Evolutionary conservation across 2,329 filamentous ascomycete genomes (phyloP), one percentile per base, ranked within the genome.

Genomic region (Paraphaeosphaeria sporulosa): DNA sequence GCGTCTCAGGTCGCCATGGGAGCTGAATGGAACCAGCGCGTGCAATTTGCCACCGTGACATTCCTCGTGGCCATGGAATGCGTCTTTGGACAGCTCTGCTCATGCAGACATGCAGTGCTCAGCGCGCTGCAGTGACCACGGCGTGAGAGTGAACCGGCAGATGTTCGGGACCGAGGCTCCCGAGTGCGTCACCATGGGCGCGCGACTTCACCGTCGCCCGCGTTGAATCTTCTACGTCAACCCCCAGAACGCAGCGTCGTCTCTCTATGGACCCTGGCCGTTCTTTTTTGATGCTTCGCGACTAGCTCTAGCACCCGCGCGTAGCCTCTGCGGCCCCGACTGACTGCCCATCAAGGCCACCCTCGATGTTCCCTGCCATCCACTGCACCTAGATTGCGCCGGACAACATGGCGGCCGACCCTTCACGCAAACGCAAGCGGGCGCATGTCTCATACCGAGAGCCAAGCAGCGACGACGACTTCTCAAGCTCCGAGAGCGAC

Each of bases 371-470:
- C 25, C 25, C 23, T 17, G 36, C n/a, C 19, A 17, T 38, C 21
- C 47, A 53, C 21, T 38, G 47, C 55, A 51, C 40, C 51, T 55
- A 46, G 42, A 46, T 23, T 44, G 51, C 51, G 51, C 51, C 36
- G 42, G 48, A 48, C 21, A 64, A 58, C 61, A 76, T 75, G 72
- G 68, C 65, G 38, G 25, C 42, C 13, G 27, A 36, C 12, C 30
- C 68, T 19, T 69, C 66, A 42, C 63, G 72, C 57, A 77, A 77
- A 64, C 76, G 76, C 66, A 77, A 74, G 63, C 67, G 76, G 49
- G 71, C 63, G 48, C 61, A 70, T 47, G 67, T 78, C 44, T 78
- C 75, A 32, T 78, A 78, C 55, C 73, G 68, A 55, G 76, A 78
- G 58, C 71, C 71, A 36, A 77, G 72, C 57, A 76, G 69, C 57